Base-by-base conservation (phyloP, 768 basidiomycete genomes). In the Russula vinacea region DNA sequence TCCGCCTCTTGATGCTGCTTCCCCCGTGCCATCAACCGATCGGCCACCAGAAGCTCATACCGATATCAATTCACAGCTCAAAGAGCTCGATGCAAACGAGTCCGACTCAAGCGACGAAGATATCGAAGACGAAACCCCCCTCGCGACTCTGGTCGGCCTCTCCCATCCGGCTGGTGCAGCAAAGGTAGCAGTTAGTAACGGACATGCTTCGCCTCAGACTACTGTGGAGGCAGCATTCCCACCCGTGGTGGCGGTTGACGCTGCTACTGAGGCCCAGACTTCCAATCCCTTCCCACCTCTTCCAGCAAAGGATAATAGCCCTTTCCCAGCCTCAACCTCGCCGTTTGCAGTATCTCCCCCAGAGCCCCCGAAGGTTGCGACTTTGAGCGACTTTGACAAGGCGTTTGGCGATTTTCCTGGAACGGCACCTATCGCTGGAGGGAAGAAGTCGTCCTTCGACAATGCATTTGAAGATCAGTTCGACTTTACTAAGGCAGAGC, bases 321-420 rank as follows among this genome's bases (percentile, higher is more conserved):
- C 66, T 45, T 63, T 62, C 13, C 40, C 69, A 37, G 22, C 49
- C 19, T 51, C 67, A 17, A 58, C 62, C n/a, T 50, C 68, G 16
- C 66, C 66, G 11, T 64, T 68, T 24, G 68, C 49, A 26, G 44
- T 35, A 14, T 22, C 47, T 29, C 7, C 60, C 22, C 10, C 60
- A 16, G 57, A 52, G 49, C 52, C 63, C 53, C 65, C 56, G 60
- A 71, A 32, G 65, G 71, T 9, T 2, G 52, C 74, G 1, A 76
- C 71, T 22, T 66, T 86, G 1, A 84, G 79, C 67, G 89, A 83
- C 56, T 90, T 92, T 68, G 90, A 92, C 70, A 89, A 90, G 71
- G 86, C 88, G 0, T 79, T 92, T 71, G 82, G 84, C 19, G 84
- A 81, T 65, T 75, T 83, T 24, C 74, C 83, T 0, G 71, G 73